Percentiles rank a stretch among this genome's conserved stretches.
Conservation (phyloP, 441 rosid genomes). For the Populus trichocarpa region DNA sequence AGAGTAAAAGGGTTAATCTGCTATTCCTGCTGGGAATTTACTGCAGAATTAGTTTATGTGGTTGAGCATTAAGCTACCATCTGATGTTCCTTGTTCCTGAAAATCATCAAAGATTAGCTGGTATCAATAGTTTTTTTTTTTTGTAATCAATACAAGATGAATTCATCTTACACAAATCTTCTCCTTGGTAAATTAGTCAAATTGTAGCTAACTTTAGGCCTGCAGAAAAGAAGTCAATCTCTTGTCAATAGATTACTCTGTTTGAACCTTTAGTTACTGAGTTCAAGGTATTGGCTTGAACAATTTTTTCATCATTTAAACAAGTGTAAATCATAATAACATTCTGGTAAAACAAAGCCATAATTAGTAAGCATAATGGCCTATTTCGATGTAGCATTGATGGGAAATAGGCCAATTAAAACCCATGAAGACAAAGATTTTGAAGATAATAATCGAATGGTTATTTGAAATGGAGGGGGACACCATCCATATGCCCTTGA, state of each 20-base stretch:
- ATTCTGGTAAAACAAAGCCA: constrained; percentile 22
- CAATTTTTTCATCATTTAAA: constrained; percentile 2
- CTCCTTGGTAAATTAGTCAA: background rate
- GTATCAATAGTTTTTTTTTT: background rate
- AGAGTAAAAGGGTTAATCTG: background rate
- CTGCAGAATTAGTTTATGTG: background rate
- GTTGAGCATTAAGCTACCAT: background rate
- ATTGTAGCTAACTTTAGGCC: background rate
- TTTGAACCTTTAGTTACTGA: background rate
- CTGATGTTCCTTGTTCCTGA: background rate
- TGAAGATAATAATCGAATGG: constrained; percentile 26
- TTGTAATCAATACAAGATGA: background rate
- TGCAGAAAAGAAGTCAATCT: background rate
- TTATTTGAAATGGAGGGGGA: constrained; percentile 28
- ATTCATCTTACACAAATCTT: background rate
- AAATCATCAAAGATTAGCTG: background rate
- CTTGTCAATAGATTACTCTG: background rate
- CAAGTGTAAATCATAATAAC: constrained; percentile 16
- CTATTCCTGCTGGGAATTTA: background rate
- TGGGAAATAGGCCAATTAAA: constrained; percentile 26
- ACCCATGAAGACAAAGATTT: constrained; percentile 26
- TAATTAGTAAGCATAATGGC: constrained; percentile 17
- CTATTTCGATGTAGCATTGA: constrained; percentile 8
- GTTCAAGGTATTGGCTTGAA: background rate
- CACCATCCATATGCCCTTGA: constrained; percentile 29